These are phyloP conservation scores for Camelina neglecta DNA, from an alignment of 345 rosid genomes.

Conservation along the genomic window DNA sequence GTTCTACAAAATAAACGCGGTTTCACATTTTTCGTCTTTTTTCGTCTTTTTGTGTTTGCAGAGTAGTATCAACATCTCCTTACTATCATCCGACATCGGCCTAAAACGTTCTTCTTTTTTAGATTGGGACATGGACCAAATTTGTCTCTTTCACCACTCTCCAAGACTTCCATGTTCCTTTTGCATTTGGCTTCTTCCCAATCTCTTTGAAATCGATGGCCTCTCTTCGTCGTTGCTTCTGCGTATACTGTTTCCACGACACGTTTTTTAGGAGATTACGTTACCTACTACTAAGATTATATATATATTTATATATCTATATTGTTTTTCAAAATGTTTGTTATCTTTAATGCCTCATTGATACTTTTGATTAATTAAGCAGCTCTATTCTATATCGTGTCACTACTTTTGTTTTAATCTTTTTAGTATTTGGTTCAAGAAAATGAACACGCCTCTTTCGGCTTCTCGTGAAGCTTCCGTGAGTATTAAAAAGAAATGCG, in stretches of 20 bases:
- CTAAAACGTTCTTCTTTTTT: slow-evolving; percentile 3
- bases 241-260: background rate
- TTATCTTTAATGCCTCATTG: background rate
- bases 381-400: slow-evolving; percentile 9
- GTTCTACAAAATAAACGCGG: slow-evolving; percentile 25
- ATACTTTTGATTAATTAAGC: background rate
- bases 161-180: slow-evolving; percentile 5
- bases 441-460: slow-evolving; percentile 21
- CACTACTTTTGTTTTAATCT: background rate
- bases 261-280: slow-evolving; percentile 20
- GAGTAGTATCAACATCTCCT: slow-evolving; percentile 43
- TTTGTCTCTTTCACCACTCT: background rate
- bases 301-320: background rate
- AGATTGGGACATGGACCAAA: slow-evolving; percentile 18
- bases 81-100: slow-evolving; percentile 34
- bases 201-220: slow-evolving; percentile 4
- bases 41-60: slow-evolving; percentile 24
- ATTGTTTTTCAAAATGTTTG: background rate
- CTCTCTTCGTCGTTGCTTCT: background rate
- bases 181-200: slow-evolving; percentile 27
- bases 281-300: background rate
- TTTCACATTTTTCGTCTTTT: background rate
- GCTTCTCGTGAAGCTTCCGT: slow-evolving; percentile 28
- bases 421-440: background rate
- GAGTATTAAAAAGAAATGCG: background rate